phyloP scores from a whole-genome alignment of 805 yeast genomes.

The Ogataea trehalophila region DNA sequence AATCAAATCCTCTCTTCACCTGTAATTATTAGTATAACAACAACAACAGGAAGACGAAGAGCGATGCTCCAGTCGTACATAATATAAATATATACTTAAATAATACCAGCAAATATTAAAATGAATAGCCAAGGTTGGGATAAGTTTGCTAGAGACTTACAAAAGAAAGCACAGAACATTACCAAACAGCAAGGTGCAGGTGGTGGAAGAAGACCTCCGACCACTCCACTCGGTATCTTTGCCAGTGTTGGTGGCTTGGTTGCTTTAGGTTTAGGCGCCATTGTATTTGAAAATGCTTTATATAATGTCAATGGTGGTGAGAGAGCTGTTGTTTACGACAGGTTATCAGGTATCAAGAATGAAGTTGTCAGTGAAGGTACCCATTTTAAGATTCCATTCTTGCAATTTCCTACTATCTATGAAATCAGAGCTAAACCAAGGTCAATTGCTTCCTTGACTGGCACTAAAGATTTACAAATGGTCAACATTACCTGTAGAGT shows the following conservation, averaged over 20 bases:
- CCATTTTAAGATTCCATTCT: constrained; percentile 89
- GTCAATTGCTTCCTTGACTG: constrained; percentile 92
- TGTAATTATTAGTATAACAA: too few species aligned
- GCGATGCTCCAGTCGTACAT: too few species aligned
- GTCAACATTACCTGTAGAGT: constrained; percentile 99
- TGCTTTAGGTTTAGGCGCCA: constrained; percentile 52
- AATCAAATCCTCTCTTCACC: too few species aligned
- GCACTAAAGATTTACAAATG: constrained; percentile 98
- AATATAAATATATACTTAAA: background rate
- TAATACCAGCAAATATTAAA: background rate
- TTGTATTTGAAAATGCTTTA: constrained; percentile 50
- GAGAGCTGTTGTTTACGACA: constrained; percentile 89
- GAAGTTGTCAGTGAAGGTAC: constrained; percentile 90
- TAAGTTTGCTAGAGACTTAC: constrained; percentile 45
- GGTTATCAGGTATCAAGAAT: constrained; percentile 79
- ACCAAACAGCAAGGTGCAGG: constrained; percentile 32
- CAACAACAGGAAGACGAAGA: too few species aligned
- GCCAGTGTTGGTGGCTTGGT: constrained; percentile 62
- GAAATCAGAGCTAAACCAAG: constrained; percentile 98
- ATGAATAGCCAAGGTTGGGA: constrained; percentile 45
- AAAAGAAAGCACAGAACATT: constrained; percentile 38
- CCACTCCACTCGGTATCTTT: constrained; percentile 47
- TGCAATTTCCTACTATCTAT: constrained; percentile 86
- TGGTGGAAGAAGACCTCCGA: constrained; percentile 23
- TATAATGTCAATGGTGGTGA: constrained; percentile 98